Base-by-base conservation (phyloP, 1,284 basidiomycete genomes). In the Ustilago curta region DNA sequence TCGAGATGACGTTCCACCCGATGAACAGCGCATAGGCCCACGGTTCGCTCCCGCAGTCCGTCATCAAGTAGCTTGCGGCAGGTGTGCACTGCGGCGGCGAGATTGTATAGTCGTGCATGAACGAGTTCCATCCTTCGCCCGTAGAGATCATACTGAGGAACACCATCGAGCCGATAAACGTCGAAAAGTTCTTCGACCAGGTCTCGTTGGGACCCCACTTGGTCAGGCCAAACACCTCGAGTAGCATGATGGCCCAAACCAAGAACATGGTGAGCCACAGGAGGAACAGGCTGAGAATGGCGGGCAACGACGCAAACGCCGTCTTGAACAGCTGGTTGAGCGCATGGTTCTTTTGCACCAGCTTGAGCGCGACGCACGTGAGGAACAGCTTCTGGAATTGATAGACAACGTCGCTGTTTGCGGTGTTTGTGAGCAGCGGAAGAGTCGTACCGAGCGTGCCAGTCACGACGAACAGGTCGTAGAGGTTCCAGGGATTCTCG, bases 241-340 rank as follows among this genome's bases (percentile, higher is more conserved):
- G 89, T 81, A 90, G 92, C 76, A 96, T 88, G 80, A 98, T 94
- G 0, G 90, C 92, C 83, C 94, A 98, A 86, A 97, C 96, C 9
- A 97, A 83, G 87, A 98, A 98, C 52, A 99, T 86, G 35, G 93
- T 91, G 27, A 96, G 86, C 96, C 96, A 99, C 3, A 99, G 88
- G 4, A 91, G 88, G 76, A 98, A 89, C 67, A 98, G 87, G 78
- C 91, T 95, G 45, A 93, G 81, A 68, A 99, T 96, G 21, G 92
- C 91, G 0, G 93, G 93, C 32, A 97, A 86, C 86, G 93, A 95
- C 47, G 94, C 91, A 18, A 93, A 89, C 1, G 94, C 93, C 8
- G 95, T 97, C 86, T 97, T 97, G 89, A 98, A 98, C 19, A 99
- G 88, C 86, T 97, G 94, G 81, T 98, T 98, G 65, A 99, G 88